Evolutionary conservation across 768 basidiomycete species (phyloP), one percentile per base, ranked within the genome.

Genomic region (Leccinum boreale): DNA sequence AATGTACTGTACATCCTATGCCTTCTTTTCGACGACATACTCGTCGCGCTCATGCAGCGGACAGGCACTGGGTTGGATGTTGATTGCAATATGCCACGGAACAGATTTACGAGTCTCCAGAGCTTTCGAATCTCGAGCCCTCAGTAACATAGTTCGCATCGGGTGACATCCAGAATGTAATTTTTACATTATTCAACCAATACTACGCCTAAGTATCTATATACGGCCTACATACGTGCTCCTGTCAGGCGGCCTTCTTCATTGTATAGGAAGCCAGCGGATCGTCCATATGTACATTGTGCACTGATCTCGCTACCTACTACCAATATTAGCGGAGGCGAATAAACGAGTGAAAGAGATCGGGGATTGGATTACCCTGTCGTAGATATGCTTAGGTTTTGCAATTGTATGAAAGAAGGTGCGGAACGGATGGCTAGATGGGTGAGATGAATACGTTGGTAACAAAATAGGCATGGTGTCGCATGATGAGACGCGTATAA

Each of bases 331-430:
- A 42, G 29, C 8, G 21, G 29, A 8, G 21, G 24, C 14, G 49
- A 54, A 26, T 50, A 31, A 64, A 64, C 21, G 54, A 65, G 33
- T 14, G 65, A 44, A 35, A 55, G 47, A 14, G 19, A 29, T 31
- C 17, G 59, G 39, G 21, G 23, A 35, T 58, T 65, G 56, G 15
- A 53, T 47, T 55, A 58, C 39, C 56, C 44, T 63, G 26, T 62
- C 44, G 42, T 31, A 54, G 45, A 63, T 28, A 15, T 24, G 50
- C 51, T 19, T 56, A 52, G 50, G 5, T 14, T 19, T 44, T 42
- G 55, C 39, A 53, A 48, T 26, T 29, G 46, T 50, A 53, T 23
- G 24, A 51, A 31, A 31, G 31, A 23, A 48, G 8, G n/a, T 19
- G 35, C 50, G n/a, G 6, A 42, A 67, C 29, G 45, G 14, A 58